A percentile compares a stretch with the other conserved stretches of the same genome.
These are phyloP conservation scores for Rhizoclosmatium globosum DNA, from an alignment of 192 early-diverging fungal species.

Conservation along the genomic window DNA sequence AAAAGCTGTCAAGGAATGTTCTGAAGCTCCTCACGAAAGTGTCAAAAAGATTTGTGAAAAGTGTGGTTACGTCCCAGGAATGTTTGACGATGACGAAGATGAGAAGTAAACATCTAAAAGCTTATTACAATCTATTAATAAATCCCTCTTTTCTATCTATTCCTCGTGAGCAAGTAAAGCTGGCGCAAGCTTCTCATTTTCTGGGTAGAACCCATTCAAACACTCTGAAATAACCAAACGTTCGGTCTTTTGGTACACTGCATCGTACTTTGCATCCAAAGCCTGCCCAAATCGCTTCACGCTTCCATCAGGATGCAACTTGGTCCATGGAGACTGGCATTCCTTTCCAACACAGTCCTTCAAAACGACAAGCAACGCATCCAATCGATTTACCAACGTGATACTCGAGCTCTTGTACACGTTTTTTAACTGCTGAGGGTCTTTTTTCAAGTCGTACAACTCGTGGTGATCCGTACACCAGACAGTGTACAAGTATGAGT, in stretches of 20 bases:
- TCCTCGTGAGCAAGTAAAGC: too few relatives aligned
- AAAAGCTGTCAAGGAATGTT: slow-evolving; percentile 32
- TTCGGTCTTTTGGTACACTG: slow-evolving; percentile 32
- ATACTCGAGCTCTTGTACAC: slow-evolving; percentile 48
- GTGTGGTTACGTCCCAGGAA: slow-evolving; percentile 36
- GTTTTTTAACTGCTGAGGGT: slow-evolving; percentile 67
- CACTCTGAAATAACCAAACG: slow-evolving; percentile 7
- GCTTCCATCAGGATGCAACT: slow-evolving; percentile 51
- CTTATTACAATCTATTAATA: too few relatives aligned
- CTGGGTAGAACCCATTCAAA: background rate
- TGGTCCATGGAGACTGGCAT: slow-evolving; percentile 67
- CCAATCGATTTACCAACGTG: slow-evolving; percentile 60
- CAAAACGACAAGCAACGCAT: slow-evolving; percentile 51
- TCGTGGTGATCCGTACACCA: slow-evolving; percentile 34
- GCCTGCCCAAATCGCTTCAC: slow-evolving; percentile 56
- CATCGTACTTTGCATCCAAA: slow-evolving; percentile 56
- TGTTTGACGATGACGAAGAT: slow-evolving; percentile 15
- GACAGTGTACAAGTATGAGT: slow-evolving; percentile 29
- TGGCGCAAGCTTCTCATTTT: slow-evolving; percentile 5
- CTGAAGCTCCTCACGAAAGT: background rate
- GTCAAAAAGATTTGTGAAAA: slow-evolving; percentile 39
- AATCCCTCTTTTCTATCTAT: too few relatives aligned
- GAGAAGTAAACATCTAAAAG: background rate
- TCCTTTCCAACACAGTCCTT: slow-evolving; percentile 59
- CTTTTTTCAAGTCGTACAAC: slow-evolving; percentile 58